phyloP scores from a whole-genome alignment of 1,284 basidiomycete genomes.

The Thelephora terrestris region DNA sequence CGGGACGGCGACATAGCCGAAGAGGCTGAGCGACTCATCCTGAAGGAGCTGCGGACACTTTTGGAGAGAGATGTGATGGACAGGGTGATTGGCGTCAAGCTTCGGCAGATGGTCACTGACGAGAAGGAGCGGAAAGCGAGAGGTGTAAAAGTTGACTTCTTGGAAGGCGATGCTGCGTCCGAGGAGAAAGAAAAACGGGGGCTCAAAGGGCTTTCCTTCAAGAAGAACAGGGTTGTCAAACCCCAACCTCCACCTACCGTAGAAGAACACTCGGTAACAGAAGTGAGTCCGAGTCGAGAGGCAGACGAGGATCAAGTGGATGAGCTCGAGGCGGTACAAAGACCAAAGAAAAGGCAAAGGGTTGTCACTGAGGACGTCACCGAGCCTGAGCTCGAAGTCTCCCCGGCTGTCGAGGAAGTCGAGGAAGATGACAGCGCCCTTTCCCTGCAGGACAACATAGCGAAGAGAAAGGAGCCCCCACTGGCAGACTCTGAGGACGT shows the following conservation, averaged over 20 bases:
- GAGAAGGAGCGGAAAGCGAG: constrained; percentile 30
- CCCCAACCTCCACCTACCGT: constrained; percentile 15
- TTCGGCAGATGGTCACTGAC: constrained; percentile 44
- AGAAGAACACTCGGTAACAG: constrained; percentile 19
- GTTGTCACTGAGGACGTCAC: constrained; percentile 20
- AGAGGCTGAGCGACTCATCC: constrained; percentile 49
- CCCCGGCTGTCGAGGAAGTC: constrained; percentile 9
- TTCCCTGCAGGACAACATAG: constrained; percentile 8
- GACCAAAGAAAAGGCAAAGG: constrained; percentile 37
- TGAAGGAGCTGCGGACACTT: constrained; percentile 48
- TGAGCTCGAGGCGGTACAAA: constrained; percentile 27
- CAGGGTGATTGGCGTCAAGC: constrained; percentile 46
- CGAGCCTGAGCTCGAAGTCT: background rate
- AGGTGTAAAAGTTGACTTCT: constrained; percentile 18
- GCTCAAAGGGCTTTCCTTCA: constrained; percentile 60
- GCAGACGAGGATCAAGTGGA: constrained; percentile 23
- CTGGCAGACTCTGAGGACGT: background rate
- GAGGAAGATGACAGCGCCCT: constrained; percentile 9
- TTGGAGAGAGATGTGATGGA: constrained; percentile 66
- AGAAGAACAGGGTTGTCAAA: constrained; percentile 38
- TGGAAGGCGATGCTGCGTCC: constrained; percentile 9
- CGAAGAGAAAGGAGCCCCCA: background rate
- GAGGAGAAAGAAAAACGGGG: constrained; percentile 20
- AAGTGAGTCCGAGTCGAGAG: constrained; percentile 13
- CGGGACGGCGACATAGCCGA: constrained; percentile 49